phyloP scores from a whole-genome alignment of 805 yeast genomes.

The Kazachstania psychrophila region DNA sequence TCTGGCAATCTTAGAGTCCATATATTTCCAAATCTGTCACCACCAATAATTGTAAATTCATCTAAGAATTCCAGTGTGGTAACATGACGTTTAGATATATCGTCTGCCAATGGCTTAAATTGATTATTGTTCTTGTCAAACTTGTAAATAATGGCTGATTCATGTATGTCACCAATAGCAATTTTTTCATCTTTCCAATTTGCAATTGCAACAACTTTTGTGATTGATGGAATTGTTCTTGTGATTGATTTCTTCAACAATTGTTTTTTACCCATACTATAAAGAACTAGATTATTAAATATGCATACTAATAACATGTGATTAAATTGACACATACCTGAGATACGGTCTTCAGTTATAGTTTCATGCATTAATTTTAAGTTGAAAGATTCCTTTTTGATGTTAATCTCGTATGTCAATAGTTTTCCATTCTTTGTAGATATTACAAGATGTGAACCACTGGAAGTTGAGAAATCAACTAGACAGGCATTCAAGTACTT shows the following conservation, averaged over 20 bases:
- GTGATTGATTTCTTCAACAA: constrained; percentile 55
- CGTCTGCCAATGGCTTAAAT: constrained; percentile 63
- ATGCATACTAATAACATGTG: constrained; percentile 55
- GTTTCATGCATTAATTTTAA: constrained; percentile 55
- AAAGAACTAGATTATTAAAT: constrained; percentile 45
- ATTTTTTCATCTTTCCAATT: constrained; percentile 48
- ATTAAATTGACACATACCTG: constrained; percentile 45
- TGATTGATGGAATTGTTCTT: constrained; percentile 35
- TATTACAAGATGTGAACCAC: constrained; percentile 34
- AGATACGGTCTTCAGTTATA: constrained; percentile 37
- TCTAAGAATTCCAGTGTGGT: constrained; percentile 57
- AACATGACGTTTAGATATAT: constrained; percentile 55
- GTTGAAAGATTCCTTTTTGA: constrained; percentile 13
- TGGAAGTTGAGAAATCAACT: constrained; percentile 20
- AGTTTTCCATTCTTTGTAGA: constrained; percentile 30
- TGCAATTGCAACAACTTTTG: constrained; percentile 43
- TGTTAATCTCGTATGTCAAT: constrained; percentile 12
- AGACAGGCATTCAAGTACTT: constrained; percentile 13
- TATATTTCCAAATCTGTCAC: constrained; percentile 81
- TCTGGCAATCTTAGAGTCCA: constrained; percentile 55
- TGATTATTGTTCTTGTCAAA: constrained; percentile 40
- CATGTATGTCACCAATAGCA: constrained; percentile 61
- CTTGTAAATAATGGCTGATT: constrained; percentile 50
- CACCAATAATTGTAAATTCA: constrained; percentile 66
- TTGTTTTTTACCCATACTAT: constrained; percentile 72